Evolutionary conservation across 148 eudicot species (phyloP), one percentile per base, ranked within the genome.

Genomic region (Rhododendron ovatum): DNA sequence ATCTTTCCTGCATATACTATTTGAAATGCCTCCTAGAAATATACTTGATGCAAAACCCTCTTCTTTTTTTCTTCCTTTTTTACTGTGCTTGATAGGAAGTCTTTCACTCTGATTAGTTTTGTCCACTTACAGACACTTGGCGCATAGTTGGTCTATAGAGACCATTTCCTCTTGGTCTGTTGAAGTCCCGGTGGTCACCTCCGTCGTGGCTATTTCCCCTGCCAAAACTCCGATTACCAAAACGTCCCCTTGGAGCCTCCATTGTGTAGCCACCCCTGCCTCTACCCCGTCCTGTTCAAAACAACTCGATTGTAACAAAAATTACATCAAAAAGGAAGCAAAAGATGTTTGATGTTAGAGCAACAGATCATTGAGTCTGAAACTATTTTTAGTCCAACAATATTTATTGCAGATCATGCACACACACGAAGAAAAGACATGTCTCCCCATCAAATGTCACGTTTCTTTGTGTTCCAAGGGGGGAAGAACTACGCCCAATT

Each of bases 251-350:
- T 10, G 93, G 85, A 53, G 86, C 76, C 28, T 94, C 95, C 18
- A 88, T 87, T 82, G 90, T 91, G 86, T 93, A 91, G 89, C 86
- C 85, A 17, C 92, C 88, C 87, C 97, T 87, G 88, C 94, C 97
- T 86, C 98, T 93, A 75, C 98, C 97, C 84, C 97, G 90, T 85
- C 92, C 98, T 95, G 92, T 85, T 88, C 85, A 91, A 82, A 47
- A 80, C 30, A 63, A 73, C 65, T 26, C 11, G 9, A 18, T 48
- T 0, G n/a, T 67, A 67, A 61, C 26, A 48, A 22, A 59, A 35
- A 0, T 82, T 12, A 14, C 18, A 3, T 14, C 8, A 8, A 80
- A 80, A 18, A 15, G n/a, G 17, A 71, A 30, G 35, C 6, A 6
- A 69, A 69, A 65, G 4, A n/a, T 65, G 75, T 69, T 69, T 69